A percentile compares a stretch with the other conserved stretches of the same genome.
phyloP scores from a whole-genome alignment of 2,329 filamentous ascomycete genomes.

The Colletotrichum abscissum region DNA sequence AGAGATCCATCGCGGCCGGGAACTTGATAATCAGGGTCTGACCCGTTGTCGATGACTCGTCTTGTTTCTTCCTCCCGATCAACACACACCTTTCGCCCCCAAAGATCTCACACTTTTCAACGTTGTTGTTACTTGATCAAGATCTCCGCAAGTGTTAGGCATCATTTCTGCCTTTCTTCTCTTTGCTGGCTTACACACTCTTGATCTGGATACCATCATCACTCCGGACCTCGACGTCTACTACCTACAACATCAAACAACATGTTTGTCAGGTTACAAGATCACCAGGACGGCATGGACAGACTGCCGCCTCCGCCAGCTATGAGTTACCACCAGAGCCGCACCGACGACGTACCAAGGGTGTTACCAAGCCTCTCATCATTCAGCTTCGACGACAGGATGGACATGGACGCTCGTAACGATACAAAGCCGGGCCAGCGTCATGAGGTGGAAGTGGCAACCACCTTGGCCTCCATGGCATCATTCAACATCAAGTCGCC shows the following conservation, averaged over 20 bases:
- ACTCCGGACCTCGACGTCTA: not conserved
- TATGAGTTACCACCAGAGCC: constrained; percentile 12
- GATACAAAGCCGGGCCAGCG: constrained; percentile 23
- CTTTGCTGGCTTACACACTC: not conserved
- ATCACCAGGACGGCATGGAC: constrained; percentile 23
- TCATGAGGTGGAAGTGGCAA: constrained; percentile 33
- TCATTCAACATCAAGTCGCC: constrained; percentile 35
- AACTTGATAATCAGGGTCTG: constrained; percentile 36
- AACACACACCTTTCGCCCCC: constrained; percentile 16
- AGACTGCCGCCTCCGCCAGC: constrained; percentile 21
- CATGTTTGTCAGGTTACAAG: constrained; percentile 34
- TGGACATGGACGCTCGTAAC: constrained; percentile 21
- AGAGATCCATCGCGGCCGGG: constrained; percentile 33
- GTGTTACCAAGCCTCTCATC: constrained; percentile 31
- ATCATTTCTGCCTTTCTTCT: not conserved
- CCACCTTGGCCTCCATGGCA: constrained; percentile 32
- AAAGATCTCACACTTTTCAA: not conserved
- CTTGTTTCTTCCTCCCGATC: constrained; percentile 29
- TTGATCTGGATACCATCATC: not conserved
- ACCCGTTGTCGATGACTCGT: constrained; percentile 37
- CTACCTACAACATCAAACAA: not conserved
- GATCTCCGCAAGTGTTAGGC: not conserved
- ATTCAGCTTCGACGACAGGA: constrained; percentile 31
- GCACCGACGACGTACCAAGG: constrained; percentile 21
- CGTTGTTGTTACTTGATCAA: not conserved